Evolutionary conservation across 2,329 filamentous ascomycete genomes (phyloP), one percentile per base, ranked within the genome.

Genomic region (Aspergillus sp.): DNA sequence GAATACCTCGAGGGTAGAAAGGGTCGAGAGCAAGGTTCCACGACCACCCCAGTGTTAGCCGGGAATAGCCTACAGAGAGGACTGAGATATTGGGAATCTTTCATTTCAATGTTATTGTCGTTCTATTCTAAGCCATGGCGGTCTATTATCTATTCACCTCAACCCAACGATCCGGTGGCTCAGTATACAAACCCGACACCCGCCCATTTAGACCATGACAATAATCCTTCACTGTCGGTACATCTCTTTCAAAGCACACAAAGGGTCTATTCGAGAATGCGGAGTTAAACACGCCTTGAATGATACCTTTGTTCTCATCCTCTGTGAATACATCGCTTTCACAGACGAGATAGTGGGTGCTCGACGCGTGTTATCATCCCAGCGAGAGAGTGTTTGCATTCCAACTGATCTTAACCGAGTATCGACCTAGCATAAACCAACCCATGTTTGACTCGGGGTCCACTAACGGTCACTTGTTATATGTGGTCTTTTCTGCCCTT

Each of bases 1-100:
- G 65, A 62, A 57, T 55, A 54, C 45, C 39, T 57, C 43, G 49
- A 55, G 55, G 51, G 51, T 36, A 43, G 43, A 50, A 57, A 48
- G 17, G 39, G 36, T 41, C 39, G 45, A 61, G 48, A 61, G 25
- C 43, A 50, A 45, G 55, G 52, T 43, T 32, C 15, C 38, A 51
- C 32, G 32, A 36, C 32, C 32, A 36, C 32, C 28, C 32, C 32
- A 36, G 32, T 36, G 32, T 36, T 13, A 36, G 32, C 32, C 32
- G 32, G 32, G 12, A 13, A 36, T 36, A 36, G 10, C 32, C 12
- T 36, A 13, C 32, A 13, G 32, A 36, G 32, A 36, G 32, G 12
- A 36, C 32, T 36, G 32, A 36, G 32, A 36, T 2, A 36, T 36
- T 6, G 32, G 12, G 32, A 36, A 4, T 13, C 32, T 13, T 36